These are phyloP conservation scores for Puccinia novopanici DNA, from an alignment of 1,284 basidiomycete genomes.

Conservation along the genomic window DNA sequence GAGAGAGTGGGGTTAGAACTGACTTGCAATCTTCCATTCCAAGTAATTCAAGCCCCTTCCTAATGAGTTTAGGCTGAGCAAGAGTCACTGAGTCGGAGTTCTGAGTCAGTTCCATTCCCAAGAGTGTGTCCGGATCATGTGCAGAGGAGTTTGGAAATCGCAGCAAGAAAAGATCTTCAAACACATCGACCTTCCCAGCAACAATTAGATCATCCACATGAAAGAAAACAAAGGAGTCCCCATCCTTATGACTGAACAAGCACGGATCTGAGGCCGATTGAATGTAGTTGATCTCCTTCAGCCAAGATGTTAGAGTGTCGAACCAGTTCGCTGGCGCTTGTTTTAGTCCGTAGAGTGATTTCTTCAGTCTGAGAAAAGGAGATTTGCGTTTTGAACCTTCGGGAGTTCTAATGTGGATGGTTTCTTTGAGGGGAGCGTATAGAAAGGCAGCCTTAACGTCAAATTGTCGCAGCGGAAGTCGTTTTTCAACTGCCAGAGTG, in stretches of 20 bases:
- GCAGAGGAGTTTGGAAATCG: neutral
- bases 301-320: neutral
- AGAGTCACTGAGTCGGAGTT: too few species aligned
- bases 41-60: neutral
- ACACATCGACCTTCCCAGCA: neutral
- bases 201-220: constrained; percentile 10
- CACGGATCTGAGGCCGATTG: neutral
- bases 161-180: neutral
- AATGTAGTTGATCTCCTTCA: neutral
- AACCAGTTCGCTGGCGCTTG: neutral
- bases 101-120: too few species aligned
- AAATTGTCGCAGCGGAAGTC: constrained; percentile 60
- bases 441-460: constrained; percentile 62
- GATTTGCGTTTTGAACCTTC: constrained; percentile 52
- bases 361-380: neutral
- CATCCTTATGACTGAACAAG: neutral
- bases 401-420: constrained; percentile 60
- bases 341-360: constrained; percentile 8
- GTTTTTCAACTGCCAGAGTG: constrained; percentile 59
- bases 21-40: neutral
- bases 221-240: neutral
- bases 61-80: neutral
- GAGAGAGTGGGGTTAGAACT: neutral
- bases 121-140: neutral
- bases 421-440: constrained; percentile 61